These are phyloP conservation scores for Elymus sibiricus DNA, from an alignment of 176 grass and related monocot species.

Conservation along the genomic window DNA sequence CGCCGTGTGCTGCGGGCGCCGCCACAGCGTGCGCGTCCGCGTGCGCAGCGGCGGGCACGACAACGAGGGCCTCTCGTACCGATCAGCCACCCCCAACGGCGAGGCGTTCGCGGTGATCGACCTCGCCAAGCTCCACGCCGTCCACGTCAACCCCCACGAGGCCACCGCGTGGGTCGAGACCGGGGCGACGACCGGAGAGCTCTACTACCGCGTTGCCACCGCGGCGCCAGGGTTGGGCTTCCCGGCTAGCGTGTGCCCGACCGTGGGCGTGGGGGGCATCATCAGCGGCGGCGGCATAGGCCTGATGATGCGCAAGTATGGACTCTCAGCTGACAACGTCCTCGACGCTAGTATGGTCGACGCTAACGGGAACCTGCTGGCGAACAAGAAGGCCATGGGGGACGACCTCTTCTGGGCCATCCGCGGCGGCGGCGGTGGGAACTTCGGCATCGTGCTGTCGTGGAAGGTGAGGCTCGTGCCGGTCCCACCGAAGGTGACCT, in stretches of 20 bases:
- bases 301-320: constrained; percentile 11
- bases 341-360: not conserved
- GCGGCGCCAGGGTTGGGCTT: not conserved
- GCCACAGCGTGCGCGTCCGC: constrained; percentile 23
- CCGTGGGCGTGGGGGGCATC: not conserved
- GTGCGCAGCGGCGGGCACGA: constrained; percentile 72
- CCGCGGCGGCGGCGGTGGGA: constrained; percentile 14
- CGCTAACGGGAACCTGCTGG: not conserved
- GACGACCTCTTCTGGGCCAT: constrained; percentile 43
- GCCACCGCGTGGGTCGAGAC: not conserved
- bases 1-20: constrained; percentile 37
- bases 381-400: constrained; percentile 32
- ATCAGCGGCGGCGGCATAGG: not conserved
- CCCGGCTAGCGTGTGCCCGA: not conserved
- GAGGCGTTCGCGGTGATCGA: constrained; percentile 37
- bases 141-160: not conserved
- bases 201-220: not conserved
- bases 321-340: not conserved
- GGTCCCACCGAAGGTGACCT: constrained; percentile 15
- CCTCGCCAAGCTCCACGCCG: not conserved
- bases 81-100: not conserved
- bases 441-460: constrained; percentile 39
- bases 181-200: not conserved
- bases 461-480: constrained; percentile 26
- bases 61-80: constrained; percentile 70